phyloP scores from a whole-genome alignment of 2,329 filamentous ascomycete genomes.

The Byssothecium circinans region DNA sequence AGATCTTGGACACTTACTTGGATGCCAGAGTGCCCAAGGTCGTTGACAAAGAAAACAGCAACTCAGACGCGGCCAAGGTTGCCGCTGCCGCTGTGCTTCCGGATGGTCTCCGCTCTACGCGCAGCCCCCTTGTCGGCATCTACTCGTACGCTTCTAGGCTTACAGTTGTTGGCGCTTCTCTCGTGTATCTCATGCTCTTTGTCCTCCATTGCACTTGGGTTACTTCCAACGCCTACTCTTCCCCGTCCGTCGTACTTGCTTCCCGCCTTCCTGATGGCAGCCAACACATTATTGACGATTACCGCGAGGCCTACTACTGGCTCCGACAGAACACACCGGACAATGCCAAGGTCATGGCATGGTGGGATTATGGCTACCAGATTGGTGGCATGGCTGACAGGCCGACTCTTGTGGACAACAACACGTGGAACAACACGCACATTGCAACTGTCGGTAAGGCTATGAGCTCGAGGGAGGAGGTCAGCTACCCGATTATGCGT shows the following conservation, averaged over 20 bases:
- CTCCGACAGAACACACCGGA: slow-evolving; percentile 93
- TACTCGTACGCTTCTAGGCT: slow-evolving; percentile 79
- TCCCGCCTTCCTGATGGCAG: slow-evolving; percentile 90
- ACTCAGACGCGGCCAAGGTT: slow-evolving; percentile 35
- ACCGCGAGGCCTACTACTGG: slow-evolving; percentile 99
- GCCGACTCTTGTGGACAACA: slow-evolving; percentile 97
- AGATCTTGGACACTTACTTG: slow-evolving; percentile 86
- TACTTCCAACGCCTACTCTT: slow-evolving; percentile 98
- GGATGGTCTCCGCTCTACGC: slow-evolving; percentile 68
- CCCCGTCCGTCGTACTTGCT: slow-evolving; percentile 92
- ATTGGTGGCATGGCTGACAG: slow-evolving; percentile 99
- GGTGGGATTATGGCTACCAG: slow-evolving; percentile 99
- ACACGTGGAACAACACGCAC: slow-evolving; percentile 99
- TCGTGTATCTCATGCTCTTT: slow-evolving; percentile 85
- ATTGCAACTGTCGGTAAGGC: slow-evolving; percentile 99
- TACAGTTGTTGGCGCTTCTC: slow-evolving; percentile 71
- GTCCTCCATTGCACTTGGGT: slow-evolving; percentile 99
- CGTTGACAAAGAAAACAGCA: slow-evolving; percentile 51
- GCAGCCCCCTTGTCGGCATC: slow-evolving; percentile 77
- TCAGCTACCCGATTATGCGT: slow-evolving; percentile 97
- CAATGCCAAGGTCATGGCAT: slow-evolving; percentile 98
- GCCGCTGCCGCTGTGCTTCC: slow-evolving; percentile 55
- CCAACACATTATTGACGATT: slow-evolving; percentile 98
- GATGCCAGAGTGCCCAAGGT: slow-evolving; percentile 63
- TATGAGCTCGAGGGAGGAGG: slow-evolving; percentile 96